Evolutionary conservation across 1,139 yeast genomes (phyloP), one percentile per base, ranked within the genome.

Genomic region (Nematodospora anomalae): DNA sequence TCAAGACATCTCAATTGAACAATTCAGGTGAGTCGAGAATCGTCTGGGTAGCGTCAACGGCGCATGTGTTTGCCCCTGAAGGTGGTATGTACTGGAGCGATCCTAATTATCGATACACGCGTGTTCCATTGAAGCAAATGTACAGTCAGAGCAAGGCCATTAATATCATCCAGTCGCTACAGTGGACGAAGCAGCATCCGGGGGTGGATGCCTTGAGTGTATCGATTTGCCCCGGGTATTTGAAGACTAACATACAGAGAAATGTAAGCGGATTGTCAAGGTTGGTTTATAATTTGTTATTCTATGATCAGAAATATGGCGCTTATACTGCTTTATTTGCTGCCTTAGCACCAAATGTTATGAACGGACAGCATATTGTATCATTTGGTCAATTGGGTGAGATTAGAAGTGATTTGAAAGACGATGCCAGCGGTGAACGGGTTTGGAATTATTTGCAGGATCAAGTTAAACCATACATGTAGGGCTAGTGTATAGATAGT

Each of bases 131-230:
- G 5, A 27, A 32, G 25, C 33, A 26, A 15, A 28, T 42, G 15
- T 71, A 71, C 43, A 76, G 73, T 1, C 78, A 74, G 47, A 63
- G 76, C 24, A 77, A 77, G 52, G 74, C 77, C 1, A 59, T 67
- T 25, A 64, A 65, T 41, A 54, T 68, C 13, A 57, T 63, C 32
- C 74, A 70, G 44, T 64, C 76, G 0, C 53, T 59, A 13, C 56
- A 62, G 11, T 74, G 76, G 72, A 55, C 67, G 2, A 45, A 50
- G 16, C 43, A 52, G 16, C 65, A 72, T 40, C 55, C 60, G 4
- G 55, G 56, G 3, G 80, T 8, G 45, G 60, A 72, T 18, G 57
- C 64, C 31, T 60, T 67, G 26, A 53, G 63, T 2, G 53, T 69
- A 1, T 60, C 62, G n/a, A 14, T 44, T 10, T 70, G 74, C 49